Percentiles rank a stretch among this genome's conserved stretches.
phyloP scores from a whole-genome alignment of 129 eudicot genomes.

The Chrysanthemum seticuspe region DNA sequence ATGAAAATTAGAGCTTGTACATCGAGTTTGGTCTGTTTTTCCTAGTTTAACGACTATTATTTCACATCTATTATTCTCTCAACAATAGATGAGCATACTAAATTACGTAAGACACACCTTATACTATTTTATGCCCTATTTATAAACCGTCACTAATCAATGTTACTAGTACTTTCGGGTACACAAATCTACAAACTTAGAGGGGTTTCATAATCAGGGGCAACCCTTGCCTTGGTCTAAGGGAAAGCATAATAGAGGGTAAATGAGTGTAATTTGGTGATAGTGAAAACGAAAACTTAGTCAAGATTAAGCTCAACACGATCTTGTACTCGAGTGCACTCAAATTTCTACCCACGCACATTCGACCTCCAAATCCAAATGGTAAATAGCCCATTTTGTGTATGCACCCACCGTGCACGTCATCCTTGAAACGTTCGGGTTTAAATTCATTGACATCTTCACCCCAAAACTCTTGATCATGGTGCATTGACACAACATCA shows the following conservation, averaged over 20 bases:
- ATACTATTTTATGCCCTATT: too few species aligned
- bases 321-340: constrained; percentile 82
- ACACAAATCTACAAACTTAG: constrained; percentile 5
- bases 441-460: constrained; percentile 70
- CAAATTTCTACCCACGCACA: constrained; percentile 87
- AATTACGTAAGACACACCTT: not conserved
- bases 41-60: not conserved
- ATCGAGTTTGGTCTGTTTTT: not conserved
- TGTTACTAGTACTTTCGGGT: not conserved
- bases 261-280: constrained; percentile 72
- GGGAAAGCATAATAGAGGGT: constrained; percentile 71
- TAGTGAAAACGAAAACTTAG: constrained; percentile 67
- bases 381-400: constrained; percentile 94
- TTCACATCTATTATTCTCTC: not conserved
- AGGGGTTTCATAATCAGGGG: constrained; percentile 58
- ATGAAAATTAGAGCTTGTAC: constrained; percentile 1
- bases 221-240: constrained; percentile 71
- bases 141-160: not conserved
- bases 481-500: constrained; percentile 89
- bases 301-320: constrained; percentile 49
- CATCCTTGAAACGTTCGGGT: constrained; percentile 73
- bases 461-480: constrained; percentile 76
- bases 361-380: constrained; percentile 93
- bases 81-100: not conserved
- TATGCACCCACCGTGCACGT: constrained; percentile 66